Conservation (phyloP, 2,329 filamentous ascomycete genomes). For the Penicillium sp. region DNA sequence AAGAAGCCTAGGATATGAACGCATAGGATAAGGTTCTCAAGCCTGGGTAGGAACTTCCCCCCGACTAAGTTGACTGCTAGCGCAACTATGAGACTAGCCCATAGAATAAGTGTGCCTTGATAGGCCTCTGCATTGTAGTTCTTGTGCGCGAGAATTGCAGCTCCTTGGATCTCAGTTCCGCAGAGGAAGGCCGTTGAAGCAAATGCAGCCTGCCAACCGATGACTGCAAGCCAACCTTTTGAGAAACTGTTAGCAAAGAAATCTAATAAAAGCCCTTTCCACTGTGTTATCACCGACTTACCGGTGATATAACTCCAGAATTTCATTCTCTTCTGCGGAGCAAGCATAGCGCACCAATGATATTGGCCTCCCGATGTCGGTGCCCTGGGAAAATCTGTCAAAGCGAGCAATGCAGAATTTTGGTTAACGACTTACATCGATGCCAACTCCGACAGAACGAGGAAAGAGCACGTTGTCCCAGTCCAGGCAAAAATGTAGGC, state of each 20-base stretch:
- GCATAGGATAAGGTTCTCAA: conserved; percentile 52
- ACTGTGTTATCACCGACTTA: background rate
- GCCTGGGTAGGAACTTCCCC: conserved; percentile 44
- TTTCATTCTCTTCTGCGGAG: conserved; percentile 33
- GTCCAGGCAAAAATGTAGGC: conserved; percentile 32
- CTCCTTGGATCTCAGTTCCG: conserved; percentile 37
- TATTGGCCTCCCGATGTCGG: conserved; percentile 39
- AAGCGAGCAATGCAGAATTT: background rate
- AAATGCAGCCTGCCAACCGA: conserved; percentile 46
- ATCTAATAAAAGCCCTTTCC: too few relatives aligned
- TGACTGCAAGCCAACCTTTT: conserved; percentile 40
- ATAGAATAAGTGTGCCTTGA: conserved; percentile 53
- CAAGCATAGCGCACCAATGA: conserved; percentile 43
- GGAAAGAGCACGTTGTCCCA: conserved; percentile 21
- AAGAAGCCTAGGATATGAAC: conserved; percentile 56
- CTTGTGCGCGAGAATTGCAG: conserved; percentile 39
- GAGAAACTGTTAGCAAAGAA: background rate
- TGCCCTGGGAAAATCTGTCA: conserved; percentile 10
- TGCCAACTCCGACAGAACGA: conserved; percentile 29
- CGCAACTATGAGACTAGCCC: conserved; percentile 42
- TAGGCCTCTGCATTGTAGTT: conserved; percentile 43
- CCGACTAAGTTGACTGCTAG: conserved; percentile 47
- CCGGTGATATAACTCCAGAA: conserved; percentile 41
- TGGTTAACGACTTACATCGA: conserved; percentile 25
- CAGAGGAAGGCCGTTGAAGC: conserved; percentile 36